Percentiles rank a stretch among this genome's conserved stretches.
phyloP scores from a whole-genome alignment of 2,329 filamentous ascomycete genomes.

The Colletotrichum sp. region DNA sequence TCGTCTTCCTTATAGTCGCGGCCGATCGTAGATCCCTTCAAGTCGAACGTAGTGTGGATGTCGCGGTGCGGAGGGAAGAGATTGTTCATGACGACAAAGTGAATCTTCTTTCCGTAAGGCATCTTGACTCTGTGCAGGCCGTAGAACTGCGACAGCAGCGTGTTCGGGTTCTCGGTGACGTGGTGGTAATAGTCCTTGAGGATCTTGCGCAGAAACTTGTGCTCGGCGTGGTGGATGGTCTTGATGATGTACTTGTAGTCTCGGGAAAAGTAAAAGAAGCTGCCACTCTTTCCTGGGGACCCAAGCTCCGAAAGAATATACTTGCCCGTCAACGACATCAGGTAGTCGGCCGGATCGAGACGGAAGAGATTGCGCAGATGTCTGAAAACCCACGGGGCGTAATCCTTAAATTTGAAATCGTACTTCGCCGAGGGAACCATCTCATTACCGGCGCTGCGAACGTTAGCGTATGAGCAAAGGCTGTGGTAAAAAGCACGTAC shows the following conservation, averaged over 20 bases:
- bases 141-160: constrained; percentile 96
- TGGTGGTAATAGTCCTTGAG: constrained; percentile 93
- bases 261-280: constrained; percentile 99
- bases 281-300: constrained; percentile 96
- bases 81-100: constrained; percentile 99
- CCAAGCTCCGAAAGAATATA: constrained; percentile 98
- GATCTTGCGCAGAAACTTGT: constrained; percentile 84
- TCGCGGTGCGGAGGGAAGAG: constrained; percentile 96
- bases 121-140: constrained; percentile 97
- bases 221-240: constrained; percentile 95
- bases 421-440: constrained; percentile 98
- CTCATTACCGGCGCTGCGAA: constrained; percentile 84
- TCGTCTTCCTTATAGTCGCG: constrained; percentile 91
- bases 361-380: constrained; percentile 86
- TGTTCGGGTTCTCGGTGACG: constrained; percentile 92
- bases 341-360: constrained; percentile 94
- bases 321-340: constrained; percentile 97
- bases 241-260: constrained; percentile 99
- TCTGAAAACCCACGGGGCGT: constrained; percentile 99
- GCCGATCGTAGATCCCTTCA: constrained; percentile 95
- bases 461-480: constrained; percentile 34
- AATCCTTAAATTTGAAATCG: constrained; percentile 99
- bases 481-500: constrained; percentile 71
- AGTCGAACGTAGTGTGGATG: constrained; percentile 94
- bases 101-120: constrained; percentile 96